Percentiles rank a stretch among this genome's conserved stretches.
Conservation (phyloP, 164 flowering plant genomes). For the Liquidambar formosana region DNA sequence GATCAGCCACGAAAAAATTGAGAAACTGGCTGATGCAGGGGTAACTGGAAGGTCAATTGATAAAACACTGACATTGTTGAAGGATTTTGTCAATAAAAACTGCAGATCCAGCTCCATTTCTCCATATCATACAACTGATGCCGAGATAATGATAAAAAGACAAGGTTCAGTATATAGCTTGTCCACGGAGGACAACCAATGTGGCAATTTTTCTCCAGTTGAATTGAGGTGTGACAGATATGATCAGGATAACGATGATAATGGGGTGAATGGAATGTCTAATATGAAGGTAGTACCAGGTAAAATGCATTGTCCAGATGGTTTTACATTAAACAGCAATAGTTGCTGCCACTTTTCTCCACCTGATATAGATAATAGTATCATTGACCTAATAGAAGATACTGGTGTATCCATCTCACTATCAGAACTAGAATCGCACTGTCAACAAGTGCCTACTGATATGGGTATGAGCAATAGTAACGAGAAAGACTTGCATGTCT, state of each 20-base stretch:
- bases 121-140: conserved; percentile 4
- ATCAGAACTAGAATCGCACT: conserved; percentile 12
- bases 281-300: conserved; percentile 1
- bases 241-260: conserved; percentile 7
- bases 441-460: conserved; percentile 6
- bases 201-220: conserved; percentile 11
- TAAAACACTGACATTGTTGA: conserved; percentile 11
- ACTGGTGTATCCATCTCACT: conserved; percentile 1
- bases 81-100: conserved; percentile 22
- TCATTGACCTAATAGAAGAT: conserved; percentile 3
- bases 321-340: background rate
- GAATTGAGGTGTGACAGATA: conserved; percentile 1
- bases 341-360: conserved; percentile 5
- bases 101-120: conserved; percentile 12
- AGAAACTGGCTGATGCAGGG: conserved; percentile 10
- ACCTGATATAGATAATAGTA: conserved; percentile 6
- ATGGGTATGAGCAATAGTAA: conserved; percentile 12
- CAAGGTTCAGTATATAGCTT: conserved; percentile 4
- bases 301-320: conserved; percentile 6
- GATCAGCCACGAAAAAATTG: conserved; percentile 9
- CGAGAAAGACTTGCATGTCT: conserved; percentile 17
- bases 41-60: conserved; percentile 6
- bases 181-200: conserved; percentile 2
- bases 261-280: background rate
- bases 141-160: conserved; percentile 6